phyloP scores from a whole-genome alignment of 2,329 filamentous ascomycete species.

The Fusarium concolor region DNA sequence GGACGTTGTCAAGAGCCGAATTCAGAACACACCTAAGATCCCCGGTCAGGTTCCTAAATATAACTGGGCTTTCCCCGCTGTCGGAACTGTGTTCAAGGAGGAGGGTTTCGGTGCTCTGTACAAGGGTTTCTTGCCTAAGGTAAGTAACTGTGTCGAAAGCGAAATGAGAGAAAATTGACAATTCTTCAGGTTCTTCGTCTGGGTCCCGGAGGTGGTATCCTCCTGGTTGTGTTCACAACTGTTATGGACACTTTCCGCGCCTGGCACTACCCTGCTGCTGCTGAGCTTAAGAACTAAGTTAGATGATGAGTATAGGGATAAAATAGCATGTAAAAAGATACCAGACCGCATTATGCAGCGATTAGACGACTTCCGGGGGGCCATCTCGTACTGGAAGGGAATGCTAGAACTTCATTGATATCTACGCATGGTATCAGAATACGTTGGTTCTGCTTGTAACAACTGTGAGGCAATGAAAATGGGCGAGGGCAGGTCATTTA shows the following conservation, averaged over 20 bases:
- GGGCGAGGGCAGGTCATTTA: slow-evolving; percentile 16
- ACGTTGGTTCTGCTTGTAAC: slow-evolving; percentile 10
- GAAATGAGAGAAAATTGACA: slow-evolving; percentile 1
- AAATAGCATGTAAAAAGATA: slow-evolving; percentile 32
- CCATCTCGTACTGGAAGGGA: slow-evolving; percentile 10
- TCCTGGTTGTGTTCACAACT: slow-evolving; percentile 87
- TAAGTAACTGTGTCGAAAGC: slow-evolving; percentile 65
- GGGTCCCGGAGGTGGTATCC: slow-evolving; percentile 71
- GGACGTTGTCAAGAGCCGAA: slow-evolving; percentile 98
- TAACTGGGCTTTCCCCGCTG: slow-evolving; percentile 95
- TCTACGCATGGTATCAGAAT: slow-evolving; percentile 7
- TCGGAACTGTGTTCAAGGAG: slow-evolving; percentile 89
- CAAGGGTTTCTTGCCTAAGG: slow-evolving; percentile 98
- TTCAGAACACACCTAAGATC: slow-evolving; percentile 91
- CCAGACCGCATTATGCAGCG: slow-evolving; percentile 23
- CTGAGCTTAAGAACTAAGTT: slow-evolving; percentile 18
- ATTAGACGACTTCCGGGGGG: slow-evolving; percentile 22
- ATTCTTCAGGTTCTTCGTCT: slow-evolving; percentile 57
- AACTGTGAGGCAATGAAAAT: slow-evolving; percentile 7
- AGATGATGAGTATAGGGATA: slow-evolving; percentile 3
- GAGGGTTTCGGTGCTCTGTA: slow-evolving; percentile 93
- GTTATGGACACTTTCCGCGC: slow-evolving; percentile 94
- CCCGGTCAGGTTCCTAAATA: slow-evolving; percentile 90
- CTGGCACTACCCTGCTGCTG: slow-evolving; percentile 48
- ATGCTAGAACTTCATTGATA: slow-evolving; percentile 24